phyloP scores from a whole-genome alignment of 75 land plant genomes.

The Pinus albicaulis region DNA sequence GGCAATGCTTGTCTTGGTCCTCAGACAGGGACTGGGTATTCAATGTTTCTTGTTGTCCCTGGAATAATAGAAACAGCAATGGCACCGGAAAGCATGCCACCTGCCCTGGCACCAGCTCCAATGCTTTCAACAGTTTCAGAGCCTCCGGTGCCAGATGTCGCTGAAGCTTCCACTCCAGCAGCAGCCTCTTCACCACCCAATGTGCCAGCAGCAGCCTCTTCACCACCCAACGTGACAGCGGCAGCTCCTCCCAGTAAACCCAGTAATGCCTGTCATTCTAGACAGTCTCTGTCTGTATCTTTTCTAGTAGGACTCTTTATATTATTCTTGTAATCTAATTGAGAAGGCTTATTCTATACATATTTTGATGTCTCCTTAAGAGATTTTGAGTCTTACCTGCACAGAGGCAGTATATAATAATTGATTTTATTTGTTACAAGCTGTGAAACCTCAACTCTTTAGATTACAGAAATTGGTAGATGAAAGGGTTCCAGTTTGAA shows the following conservation, averaged over 20 bases:
- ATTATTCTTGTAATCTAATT: not conserved
- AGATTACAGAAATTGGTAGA: too few species aligned
- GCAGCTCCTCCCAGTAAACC: not conserved
- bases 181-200: too few species aligned
- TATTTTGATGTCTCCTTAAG: not conserved
- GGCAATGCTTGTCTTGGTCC: not conserved
- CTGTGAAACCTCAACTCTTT: too few species aligned
- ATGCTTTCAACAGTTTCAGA: not conserved
- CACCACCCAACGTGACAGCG: too few species aligned
- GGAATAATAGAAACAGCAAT: not conserved
- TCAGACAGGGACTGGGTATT: not conserved
- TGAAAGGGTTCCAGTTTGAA: too few species aligned
- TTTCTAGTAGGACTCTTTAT: not conserved
- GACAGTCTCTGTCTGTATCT: slow-evolving; percentile 3
- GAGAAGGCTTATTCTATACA: not conserved
- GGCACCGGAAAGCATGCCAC: not conserved
- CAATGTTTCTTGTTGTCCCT: not conserved
- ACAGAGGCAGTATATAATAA: too few species aligned
- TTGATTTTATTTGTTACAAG: too few species aligned
- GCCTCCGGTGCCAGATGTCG: not conserved
- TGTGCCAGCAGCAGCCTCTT: not conserved
- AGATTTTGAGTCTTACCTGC: too few species aligned
- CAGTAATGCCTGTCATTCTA: not conserved
- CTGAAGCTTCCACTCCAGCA: too few species aligned
- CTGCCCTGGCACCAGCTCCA: not conserved